Base-by-base conservation (phyloP, 176 grass and related monocot species). In the Oryza longistaminata region DNA sequence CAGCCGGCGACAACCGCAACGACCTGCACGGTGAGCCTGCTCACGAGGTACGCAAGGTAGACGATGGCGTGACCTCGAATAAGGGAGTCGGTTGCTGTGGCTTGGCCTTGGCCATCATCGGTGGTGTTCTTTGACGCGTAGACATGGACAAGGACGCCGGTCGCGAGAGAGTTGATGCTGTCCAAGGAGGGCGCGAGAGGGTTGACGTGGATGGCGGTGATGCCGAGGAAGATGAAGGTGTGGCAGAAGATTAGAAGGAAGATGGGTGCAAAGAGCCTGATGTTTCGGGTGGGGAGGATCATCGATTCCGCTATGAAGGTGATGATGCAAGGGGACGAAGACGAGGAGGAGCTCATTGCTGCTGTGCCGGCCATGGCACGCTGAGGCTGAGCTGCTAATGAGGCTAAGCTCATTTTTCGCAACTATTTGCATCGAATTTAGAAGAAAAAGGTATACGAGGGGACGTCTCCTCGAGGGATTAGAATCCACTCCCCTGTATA, bases 41-140 rank as follows among this genome's bases (percentile, higher is more conserved):
- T 86, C n/a, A 44, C 43, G 11, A 80, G 42, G 84, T 86, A 79
- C 19, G 55, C 68, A 53, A 86, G 37, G 68, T 86, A 86, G 55
- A 79, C 2, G 19, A 73, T 48, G 50, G 75, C 55, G 27, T 49
- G 84, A 0, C 24, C 21, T 27, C 66, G 19, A 7, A 64, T 50
- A 7, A 64, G 39, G 24, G 37, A 15, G 19, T 49, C 21, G 29
- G n/a, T 3, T 2, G 27, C 25, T 12, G 24, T 7, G 7, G 39
- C 17, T 25, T 83, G 16, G 48, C 0, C 40, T 9, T 42, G 42
- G 42, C 42, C 42, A 43, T 43, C 42, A 43, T 43, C 5, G 9
- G 66, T 1, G n/a, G 6, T 40, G 21, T 17, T 17, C 2, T 3
- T 3, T 53, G 68, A 73, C 10, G n/a, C 6, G 6, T n/a, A 1